Evolutionary conservation across 345 rosid genomes (phyloP).

Genomic region (Eucalyptus pauciflora): DNA sequence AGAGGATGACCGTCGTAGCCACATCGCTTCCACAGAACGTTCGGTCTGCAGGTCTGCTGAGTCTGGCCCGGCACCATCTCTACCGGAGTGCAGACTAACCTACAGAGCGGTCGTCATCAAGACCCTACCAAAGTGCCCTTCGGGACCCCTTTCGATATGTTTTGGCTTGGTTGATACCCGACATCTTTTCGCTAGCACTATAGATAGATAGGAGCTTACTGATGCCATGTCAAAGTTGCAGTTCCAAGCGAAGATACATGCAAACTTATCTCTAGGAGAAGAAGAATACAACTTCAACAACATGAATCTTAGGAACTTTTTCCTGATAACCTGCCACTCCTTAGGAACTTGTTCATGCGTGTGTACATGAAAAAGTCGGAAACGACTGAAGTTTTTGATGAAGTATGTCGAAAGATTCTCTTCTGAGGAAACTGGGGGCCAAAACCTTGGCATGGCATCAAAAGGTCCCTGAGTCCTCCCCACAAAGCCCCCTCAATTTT

Average conservation of each 20-base stretch:
- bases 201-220: background rate
- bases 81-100: background rate
- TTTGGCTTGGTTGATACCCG: background rate
- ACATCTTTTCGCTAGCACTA: background rate
- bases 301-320: background rate
- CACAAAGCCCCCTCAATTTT: too few relatives aligned
- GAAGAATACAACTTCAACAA: background rate
- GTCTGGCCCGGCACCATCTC: background rate
- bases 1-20: background rate
- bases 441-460: background rate
- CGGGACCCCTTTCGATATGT: background rate
- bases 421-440: background rate
- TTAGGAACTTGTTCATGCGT: background rate
- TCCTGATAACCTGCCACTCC: background rate
- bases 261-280: background rate
- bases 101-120: background rate
- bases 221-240: background rate
- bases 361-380: background rate
- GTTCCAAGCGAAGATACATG: background rate
- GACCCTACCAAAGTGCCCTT: background rate
- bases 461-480: too few relatives aligned
- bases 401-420: background rate
- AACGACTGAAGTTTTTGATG: too few relatives aligned
- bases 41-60: background rate
- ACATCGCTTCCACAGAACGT: background rate